Evolutionary conservation across 2,329 filamentous ascomycete species (phyloP), one percentile per base, ranked within the genome.

Genomic region (Ophiostoma montium): DNA sequence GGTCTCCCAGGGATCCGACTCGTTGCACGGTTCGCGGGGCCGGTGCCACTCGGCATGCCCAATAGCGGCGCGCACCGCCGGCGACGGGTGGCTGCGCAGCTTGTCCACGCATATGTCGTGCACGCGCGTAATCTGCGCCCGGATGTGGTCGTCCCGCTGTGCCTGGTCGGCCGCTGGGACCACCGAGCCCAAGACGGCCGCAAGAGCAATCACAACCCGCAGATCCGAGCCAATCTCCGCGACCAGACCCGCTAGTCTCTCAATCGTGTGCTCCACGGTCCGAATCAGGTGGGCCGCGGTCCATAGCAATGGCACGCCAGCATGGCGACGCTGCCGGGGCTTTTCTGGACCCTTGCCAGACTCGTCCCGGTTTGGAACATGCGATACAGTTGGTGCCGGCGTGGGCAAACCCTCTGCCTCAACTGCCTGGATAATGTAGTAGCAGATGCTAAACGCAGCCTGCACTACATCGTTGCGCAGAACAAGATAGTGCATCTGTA

Each of bases 391-490:
- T 15, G 39, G 12, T 36, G 31, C 23, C 38, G 38, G n/a, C 33
- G 31, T 27, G n/a, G 10, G 36, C n/a, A 18, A 19, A 15, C 32
- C 36, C 32, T 56, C 56, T n/a, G 55, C 55, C n/a, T 53, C 54
- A 18, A 58, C 55, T 5, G 57, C 52, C 36, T 62, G 61, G 49
- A 64, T 65, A 57, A 77, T 73, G 50, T 73, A 77, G 54, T 71
- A 75, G 56, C 74, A 77, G 12, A 77, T 62, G 50, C 72, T 74
- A 41, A 77, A 66, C 3, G 72, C 70, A 0, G 74, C 72, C 57
- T 76, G 72, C 18, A 75, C 62, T 21, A 77, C 70, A 53, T 77
- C 74, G 52, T 69, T 67, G 55, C 71, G 74, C 33, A 77, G 58
- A 11, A 75, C 63, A 45, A 74, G 65, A 51, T 74, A 66, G 49